phyloP scores from a whole-genome alignment of 1,284 basidiomycete species.

The Marasmius sp. region DNA sequence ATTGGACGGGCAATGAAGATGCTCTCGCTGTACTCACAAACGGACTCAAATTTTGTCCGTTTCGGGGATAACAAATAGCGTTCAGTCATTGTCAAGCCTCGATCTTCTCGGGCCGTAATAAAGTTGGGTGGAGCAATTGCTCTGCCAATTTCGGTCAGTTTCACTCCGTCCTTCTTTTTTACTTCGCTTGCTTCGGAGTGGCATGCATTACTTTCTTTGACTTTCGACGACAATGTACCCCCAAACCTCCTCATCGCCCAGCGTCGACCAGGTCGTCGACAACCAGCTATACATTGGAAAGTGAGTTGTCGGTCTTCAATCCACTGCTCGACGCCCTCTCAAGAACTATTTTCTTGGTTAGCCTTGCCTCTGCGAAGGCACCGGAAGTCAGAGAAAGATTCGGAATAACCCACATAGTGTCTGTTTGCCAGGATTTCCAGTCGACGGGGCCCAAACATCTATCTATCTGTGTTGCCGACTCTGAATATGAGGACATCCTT shows the following conservation, averaged over 20 bases:
- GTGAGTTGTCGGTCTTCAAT: slow-evolving; percentile 24
- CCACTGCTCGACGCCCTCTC: background rate
- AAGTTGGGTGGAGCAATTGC: background rate
- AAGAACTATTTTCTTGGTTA: slow-evolving; percentile 20
- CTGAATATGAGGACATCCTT: slow-evolving; percentile 61
- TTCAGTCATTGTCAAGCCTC: too few species aligned
- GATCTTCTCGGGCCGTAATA: too few species aligned
- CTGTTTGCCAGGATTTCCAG: slow-evolving; percentile 57
- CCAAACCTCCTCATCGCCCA: slow-evolving; percentile 4
- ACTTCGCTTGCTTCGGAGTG: background rate
- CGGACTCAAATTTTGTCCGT: too few species aligned
- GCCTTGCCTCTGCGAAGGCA: slow-evolving; percentile 49
- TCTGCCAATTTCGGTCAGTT: background rate
- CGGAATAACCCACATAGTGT: slow-evolving; percentile 58
- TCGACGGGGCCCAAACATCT: slow-evolving; percentile 43
- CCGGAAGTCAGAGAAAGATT: slow-evolving; percentile 35
- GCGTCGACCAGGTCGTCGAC: slow-evolving; percentile 30
- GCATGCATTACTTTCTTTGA: background rate
- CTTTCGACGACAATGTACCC: background rate
- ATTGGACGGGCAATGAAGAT: too few species aligned
- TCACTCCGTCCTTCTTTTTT: background rate
- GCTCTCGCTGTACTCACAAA: too few species aligned
- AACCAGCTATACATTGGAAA: slow-evolving; percentile 42
- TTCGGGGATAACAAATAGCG: too few species aligned
- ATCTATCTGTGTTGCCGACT: slow-evolving; percentile 53